phyloP scores from a whole-genome alignment of 192 early-diverging fungal species.

The Funneliformis mosseae region DNA sequence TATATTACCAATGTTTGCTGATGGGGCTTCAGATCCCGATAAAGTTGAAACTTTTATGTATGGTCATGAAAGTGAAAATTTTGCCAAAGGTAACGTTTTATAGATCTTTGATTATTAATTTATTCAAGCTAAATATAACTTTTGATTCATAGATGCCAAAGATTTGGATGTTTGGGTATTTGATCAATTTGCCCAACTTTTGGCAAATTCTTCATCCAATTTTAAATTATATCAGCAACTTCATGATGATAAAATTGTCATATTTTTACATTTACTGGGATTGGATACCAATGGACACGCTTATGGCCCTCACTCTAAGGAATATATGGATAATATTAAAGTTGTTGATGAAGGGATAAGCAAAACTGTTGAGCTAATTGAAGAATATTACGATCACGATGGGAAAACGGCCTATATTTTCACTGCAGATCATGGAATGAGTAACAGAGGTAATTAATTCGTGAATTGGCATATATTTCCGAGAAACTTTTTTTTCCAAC shows the following conservation, averaged over 20 bases:
- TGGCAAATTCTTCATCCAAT: conserved; percentile 55
- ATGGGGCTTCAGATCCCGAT: conserved; percentile 80
- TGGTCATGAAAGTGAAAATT: conserved; percentile 83
- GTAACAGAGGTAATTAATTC: conserved; percentile 66
- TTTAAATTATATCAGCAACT: conserved; percentile 57
- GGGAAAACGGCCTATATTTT: conserved; percentile 88
- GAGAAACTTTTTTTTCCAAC: not conserved
- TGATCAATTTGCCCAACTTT: conserved; percentile 74
- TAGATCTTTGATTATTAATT: no score
- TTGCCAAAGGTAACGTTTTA: conserved; percentile 61
- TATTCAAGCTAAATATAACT: not conserved
- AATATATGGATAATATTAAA: conserved; percentile 87
- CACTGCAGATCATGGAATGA: conserved; percentile 97
- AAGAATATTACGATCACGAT: conserved; percentile 79
- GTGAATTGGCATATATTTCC: not conserved
- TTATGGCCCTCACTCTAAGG: conserved; percentile 77
- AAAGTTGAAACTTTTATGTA: conserved; percentile 93
- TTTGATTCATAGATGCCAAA: conserved; percentile 66
- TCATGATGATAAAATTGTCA: conserved; percentile 77
- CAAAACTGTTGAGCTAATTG: conserved; percentile 67
- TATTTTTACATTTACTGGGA: conserved; percentile 94
- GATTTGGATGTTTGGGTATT: conserved; percentile 92
- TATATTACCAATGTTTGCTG: conserved; percentile 95
- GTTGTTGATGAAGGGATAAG: conserved; percentile 79
- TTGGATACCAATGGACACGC: conserved; percentile 95